phyloP scores from a whole-genome alignment of 2,329 filamentous ascomycete genomes.

The Penicillium glabrum region DNA sequence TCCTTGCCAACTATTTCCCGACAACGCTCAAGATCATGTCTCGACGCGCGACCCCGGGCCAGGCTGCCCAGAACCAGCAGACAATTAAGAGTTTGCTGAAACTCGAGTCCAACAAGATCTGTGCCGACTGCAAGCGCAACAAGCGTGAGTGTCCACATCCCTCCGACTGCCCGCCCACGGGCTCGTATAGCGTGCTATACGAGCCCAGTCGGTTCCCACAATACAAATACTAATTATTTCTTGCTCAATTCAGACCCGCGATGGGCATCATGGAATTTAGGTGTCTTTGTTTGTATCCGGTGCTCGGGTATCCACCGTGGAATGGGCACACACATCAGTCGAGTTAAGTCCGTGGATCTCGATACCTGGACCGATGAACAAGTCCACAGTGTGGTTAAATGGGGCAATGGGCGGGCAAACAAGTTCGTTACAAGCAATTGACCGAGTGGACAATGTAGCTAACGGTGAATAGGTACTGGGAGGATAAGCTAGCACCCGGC shows the following conservation, averaged over 20 bases:
- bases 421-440: slow-evolving; percentile 57
- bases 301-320: slow-evolving; percentile 98
- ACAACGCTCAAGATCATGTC: slow-evolving; percentile 31
- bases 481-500: slow-evolving; percentile 84
- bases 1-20: slow-evolving; percentile 14
- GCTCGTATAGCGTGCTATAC: neutral
- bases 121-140: slow-evolving; percentile 98
- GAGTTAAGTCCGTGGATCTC: slow-evolving; percentile 96
- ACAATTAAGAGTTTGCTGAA: slow-evolving; percentile 95
- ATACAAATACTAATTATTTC: slow-evolving; percentile 17
- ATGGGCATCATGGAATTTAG: slow-evolving; percentile 99
- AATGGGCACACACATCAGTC: slow-evolving; percentile 98
- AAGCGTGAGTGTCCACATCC: slow-evolving; percentile 67
- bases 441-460: slow-evolving; percentile 2
- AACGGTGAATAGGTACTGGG: slow-evolving; percentile 68
- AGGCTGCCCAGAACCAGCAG: slow-evolving; percentile 87
- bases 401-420: slow-evolving; percentile 95
- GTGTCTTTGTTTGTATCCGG: slow-evolving; percentile 95
- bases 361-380: slow-evolving; percentile 99
- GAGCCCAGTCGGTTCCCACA: neutral
- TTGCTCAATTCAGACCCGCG: slow-evolving; percentile 67
- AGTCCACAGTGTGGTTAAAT: slow-evolving; percentile 86
- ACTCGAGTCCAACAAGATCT: slow-evolving; percentile 92
- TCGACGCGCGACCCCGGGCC: slow-evolving; percentile 68
- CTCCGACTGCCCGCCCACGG: slow-evolving; percentile 8